phyloP scores from a whole-genome alignment of 2,329 filamentous ascomycete species.

The Fusarium caatingaense region DNA sequence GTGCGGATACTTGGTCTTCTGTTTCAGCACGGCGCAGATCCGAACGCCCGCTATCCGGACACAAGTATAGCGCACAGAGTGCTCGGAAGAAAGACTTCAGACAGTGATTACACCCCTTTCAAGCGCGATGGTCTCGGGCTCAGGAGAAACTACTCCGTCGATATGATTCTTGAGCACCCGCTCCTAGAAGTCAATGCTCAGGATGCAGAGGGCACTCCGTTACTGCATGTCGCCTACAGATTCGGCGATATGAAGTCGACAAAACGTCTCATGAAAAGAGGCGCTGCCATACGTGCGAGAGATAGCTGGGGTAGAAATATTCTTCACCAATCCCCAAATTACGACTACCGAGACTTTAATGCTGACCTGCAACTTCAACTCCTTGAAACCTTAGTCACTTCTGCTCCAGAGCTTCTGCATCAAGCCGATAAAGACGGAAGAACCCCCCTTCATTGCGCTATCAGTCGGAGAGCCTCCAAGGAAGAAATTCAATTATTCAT shows the following conservation, averaged over 20 bases:
- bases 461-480: not conserved
- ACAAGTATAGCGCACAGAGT: not conserved
- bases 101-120: fast-evolving
- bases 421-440: not conserved
- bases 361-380: not conserved
- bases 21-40: not conserved
- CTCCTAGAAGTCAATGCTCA: not conserved
- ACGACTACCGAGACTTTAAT: not conserved
- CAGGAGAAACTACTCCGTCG: not conserved
- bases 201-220: not conserved
- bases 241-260: not conserved
- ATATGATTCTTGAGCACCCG: not conserved
- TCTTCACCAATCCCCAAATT: not conserved
- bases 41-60: not conserved
- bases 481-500: not conserved
- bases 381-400: fast-evolving
- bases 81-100: not conserved
- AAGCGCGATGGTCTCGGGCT: too few relatives aligned
- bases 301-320: not conserved
- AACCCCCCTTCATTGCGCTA: not conserved
- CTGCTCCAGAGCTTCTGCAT: not conserved
- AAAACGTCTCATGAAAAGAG: not conserved
- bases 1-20: not conserved
- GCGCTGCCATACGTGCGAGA: not conserved
- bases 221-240: not conserved